A percentile compares a stretch with the other conserved stretches of the same genome.
Evolutionary conservation across 805 yeast species (phyloP).

Genomic region (Metschnikowia vanudenii): DNA sequence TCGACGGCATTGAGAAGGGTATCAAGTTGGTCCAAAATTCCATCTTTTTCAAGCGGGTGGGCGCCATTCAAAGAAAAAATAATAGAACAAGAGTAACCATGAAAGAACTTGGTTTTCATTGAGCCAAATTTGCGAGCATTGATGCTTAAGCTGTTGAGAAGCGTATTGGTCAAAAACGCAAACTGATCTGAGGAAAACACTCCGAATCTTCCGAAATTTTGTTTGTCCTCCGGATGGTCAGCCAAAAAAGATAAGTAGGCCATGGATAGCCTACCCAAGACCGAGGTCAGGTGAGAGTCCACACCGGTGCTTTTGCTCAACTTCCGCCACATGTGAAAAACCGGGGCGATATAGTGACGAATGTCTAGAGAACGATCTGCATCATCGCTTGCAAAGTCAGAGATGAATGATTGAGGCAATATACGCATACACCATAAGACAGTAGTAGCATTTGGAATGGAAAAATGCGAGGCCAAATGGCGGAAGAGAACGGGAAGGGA

Average conservation of each 20-base stretch:
- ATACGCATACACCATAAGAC: slow-evolving; percentile 53
- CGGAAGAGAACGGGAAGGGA: slow-evolving; percentile 52
- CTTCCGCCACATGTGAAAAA: slow-evolving; percentile 73
- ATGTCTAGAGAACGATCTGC: slow-evolving; percentile 35
- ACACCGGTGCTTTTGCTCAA: slow-evolving; percentile 46
- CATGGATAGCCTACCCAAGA: slow-evolving; percentile 61
- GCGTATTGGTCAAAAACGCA: slow-evolving; percentile 54
- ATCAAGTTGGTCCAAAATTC: slow-evolving; percentile 51
- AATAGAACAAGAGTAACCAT: slow-evolving; percentile 46
- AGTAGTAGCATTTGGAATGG: slow-evolving; percentile 51
- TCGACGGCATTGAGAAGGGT: slow-evolving; percentile 65
- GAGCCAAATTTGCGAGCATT: slow-evolving; percentile 49
- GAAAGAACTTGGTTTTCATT: slow-evolving; percentile 38
- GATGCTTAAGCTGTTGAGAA: slow-evolving; percentile 46
- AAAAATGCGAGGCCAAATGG: slow-evolving; percentile 48
- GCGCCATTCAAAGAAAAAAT: slow-evolving; percentile 62
- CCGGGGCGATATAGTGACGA: slow-evolving; percentile 58
- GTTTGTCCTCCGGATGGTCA: slow-evolving; percentile 18
- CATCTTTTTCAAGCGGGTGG: slow-evolving; percentile 36
- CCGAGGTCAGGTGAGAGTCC: slow-evolving; percentile 64
- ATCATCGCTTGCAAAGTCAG: slow-evolving; percentile 22
- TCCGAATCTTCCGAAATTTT: slow-evolving; percentile 52
- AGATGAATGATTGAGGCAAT: slow-evolving; percentile 47
- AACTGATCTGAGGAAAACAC: slow-evolving; percentile 64
- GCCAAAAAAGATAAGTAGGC: slow-evolving; percentile 38